Conservation (phyloP, 2,329 filamentous ascomycete genomes). For the Ophiosphaerella korrae region DNA sequence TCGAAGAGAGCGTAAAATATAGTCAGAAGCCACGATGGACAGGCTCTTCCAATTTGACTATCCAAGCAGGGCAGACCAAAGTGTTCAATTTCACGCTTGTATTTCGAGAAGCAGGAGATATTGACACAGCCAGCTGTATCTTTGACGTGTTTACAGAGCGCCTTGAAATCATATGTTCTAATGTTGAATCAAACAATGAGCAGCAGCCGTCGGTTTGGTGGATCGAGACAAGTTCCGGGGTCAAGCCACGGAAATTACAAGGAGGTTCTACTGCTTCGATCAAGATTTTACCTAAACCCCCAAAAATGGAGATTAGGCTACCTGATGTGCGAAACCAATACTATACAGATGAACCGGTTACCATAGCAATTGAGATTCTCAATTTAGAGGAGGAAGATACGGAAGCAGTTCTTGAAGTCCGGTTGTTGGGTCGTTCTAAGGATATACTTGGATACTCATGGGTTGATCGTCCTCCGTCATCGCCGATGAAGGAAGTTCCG, state of each 20-base stretch:
- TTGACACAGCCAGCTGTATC: slow-evolving; percentile 67
- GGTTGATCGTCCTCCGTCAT: slow-evolving; percentile 47
- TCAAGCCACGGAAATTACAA: slow-evolving; percentile 37
- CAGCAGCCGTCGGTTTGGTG: slow-evolving; percentile 40
- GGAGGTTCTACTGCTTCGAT: slow-evolving; percentile 57
- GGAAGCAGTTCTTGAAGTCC: slow-evolving; percentile 70
- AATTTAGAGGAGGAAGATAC: slow-evolving; percentile 86
- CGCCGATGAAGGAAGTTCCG: slow-evolving; percentile 38
- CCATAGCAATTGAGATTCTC: slow-evolving; percentile 69
- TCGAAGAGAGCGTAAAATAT: slow-evolving; percentile 34
- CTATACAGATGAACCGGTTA: slow-evolving; percentile 81
- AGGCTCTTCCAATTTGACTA: slow-evolving; percentile 66
- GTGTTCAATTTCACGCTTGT: slow-evolving; percentile 74
- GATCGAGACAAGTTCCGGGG: slow-evolving; percentile 27
- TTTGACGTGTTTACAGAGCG: slow-evolving; percentile 66
- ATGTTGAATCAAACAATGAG: slow-evolving; percentile 50
- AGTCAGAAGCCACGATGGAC: slow-evolving; percentile 50
- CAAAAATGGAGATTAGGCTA: slow-evolving; percentile 81
- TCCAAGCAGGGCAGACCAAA: slow-evolving; percentile 69
- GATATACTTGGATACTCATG: slow-evolving; percentile 54
- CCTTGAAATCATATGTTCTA: slow-evolving; percentile 71
- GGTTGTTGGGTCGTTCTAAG: slow-evolving; percentile 64
- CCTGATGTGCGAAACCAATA: slow-evolving; percentile 70
- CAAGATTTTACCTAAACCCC: slow-evolving; percentile 83
- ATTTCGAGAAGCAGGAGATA: slow-evolving; percentile 81